These are phyloP conservation scores for Penicillium decumbens DNA, from an alignment of 2,329 filamentous ascomycete genomes.

Conservation along the genomic window DNA sequence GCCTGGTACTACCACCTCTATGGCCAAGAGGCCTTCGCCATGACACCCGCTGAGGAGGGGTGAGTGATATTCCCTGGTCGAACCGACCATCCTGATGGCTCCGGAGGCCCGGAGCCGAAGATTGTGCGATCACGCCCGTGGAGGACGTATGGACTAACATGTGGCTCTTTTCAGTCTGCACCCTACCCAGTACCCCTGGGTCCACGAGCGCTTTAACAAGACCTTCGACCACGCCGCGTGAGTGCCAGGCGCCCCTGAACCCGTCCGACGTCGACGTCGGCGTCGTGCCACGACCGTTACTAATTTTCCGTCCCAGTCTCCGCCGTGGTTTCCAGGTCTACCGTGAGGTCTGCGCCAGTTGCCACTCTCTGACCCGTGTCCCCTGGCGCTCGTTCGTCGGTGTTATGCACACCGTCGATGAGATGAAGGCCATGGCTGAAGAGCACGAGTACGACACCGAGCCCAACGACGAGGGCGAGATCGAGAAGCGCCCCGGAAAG, in stretches of 20 bases:
- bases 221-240: slow-evolving; percentile 97
- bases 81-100: slow-evolving; percentile 16
- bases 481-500: slow-evolving; percentile 98
- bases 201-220: slow-evolving; percentile 85
- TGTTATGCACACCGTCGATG: slow-evolving; percentile 87
- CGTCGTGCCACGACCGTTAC: slow-evolving; percentile 18
- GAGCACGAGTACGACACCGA: slow-evolving; percentile 98
- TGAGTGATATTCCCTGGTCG: slow-evolving; percentile 53
- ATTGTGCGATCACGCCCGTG: slow-evolving; percentile 21
- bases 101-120: slow-evolving; percentile 23
- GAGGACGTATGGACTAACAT: slow-evolving; percentile 23
- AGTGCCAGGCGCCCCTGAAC: slow-evolving; percentile 42
- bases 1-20: slow-evolving; percentile 98
- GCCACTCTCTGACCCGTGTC: slow-evolving; percentile 92
- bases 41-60: slow-evolving; percentile 96
- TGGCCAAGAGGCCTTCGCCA: slow-evolving; percentile 78
- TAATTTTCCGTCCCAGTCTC: slow-evolving; percentile 57
- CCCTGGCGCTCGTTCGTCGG: slow-evolving; percentile 92
- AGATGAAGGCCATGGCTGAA: slow-evolving; percentile 95
- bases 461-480: slow-evolving; percentile 95
- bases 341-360: slow-evolving; percentile 94
- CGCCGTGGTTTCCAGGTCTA: slow-evolving; percentile 99
- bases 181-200: slow-evolving; percentile 89
- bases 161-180: slow-evolving; percentile 65
- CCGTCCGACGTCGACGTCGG: slow-evolving; percentile 4